Base-by-base conservation (phyloP, 805 yeast species). In the Cephaloascus fragrans region DNA sequence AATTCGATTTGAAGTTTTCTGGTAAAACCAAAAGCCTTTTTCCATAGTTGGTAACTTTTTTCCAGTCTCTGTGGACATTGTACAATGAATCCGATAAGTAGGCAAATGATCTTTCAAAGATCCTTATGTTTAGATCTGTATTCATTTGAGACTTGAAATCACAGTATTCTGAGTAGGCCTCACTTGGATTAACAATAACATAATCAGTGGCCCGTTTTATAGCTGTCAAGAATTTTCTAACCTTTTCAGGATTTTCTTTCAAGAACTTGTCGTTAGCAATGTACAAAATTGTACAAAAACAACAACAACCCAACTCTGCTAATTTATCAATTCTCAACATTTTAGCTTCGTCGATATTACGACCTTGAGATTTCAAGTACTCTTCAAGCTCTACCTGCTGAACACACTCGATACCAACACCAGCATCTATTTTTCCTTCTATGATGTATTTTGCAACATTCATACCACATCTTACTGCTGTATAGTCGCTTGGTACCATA, bases 381-480 rank as follows among this genome's bases (percentile, higher is more conserved):
- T 71, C 75, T 50, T 72, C 78, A 47, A 73, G 61, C 50, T 73
- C 75, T 36, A 73, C 79, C 54, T 72, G 77, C 52, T 73, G 79
- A 52, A 73, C 70, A 55, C 77, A 73, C 51, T 73, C 79, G 41
- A 73, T 70, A 48, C 79, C 79, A 49, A 73, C 66, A 38, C 79
- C 79, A 41, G 77, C 77, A 51, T 73, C 75, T 39, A 73, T 71
- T 45, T 65, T 62, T 29, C 77, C 78, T 38, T 72, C 75, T 38
- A 73, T 67, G 47, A 73, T 73, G 47, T 64, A 65, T 49, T 70
- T 71, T 42, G 78, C 75, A 35, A 73, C 77, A 48, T 73, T 73
- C 79, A 73, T 73, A 40, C 79, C 79, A 46, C 77, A 71, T 54
- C 78, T 63, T 39, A 73, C 74, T 8, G 79, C 76, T 35, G 76